Conservation (phyloP, 805 yeast species). For the Yarrowia hollandica region DNA sequence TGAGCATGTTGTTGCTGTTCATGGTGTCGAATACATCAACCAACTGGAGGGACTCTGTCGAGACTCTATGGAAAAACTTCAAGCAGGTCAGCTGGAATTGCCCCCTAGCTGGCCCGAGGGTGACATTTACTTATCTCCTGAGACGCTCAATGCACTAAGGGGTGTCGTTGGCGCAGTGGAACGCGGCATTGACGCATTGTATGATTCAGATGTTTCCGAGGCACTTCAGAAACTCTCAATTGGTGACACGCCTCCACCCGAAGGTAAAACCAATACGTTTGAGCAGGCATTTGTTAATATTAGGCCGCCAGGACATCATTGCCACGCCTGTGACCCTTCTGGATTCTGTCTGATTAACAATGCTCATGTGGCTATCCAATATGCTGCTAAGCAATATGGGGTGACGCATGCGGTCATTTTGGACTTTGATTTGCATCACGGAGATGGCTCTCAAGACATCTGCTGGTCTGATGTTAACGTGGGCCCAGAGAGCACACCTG, state of each 20-base stretch:
- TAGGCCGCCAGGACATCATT: slow-evolving; percentile 86
- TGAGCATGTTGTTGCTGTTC: slow-evolving; percentile 66
- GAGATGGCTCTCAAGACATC: slow-evolving; percentile 86
- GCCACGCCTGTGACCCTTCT: slow-evolving; percentile 78
- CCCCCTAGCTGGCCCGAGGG: slow-evolving; percentile 83
- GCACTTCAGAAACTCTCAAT: slow-evolving; percentile 36
- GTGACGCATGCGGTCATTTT: slow-evolving; percentile 79
- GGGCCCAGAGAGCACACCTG: background rate
- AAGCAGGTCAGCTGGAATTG: slow-evolving; percentile 61
- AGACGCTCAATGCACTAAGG: slow-evolving; percentile 66
- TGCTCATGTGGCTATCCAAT: slow-evolving; percentile 77
- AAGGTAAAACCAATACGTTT: background rate
- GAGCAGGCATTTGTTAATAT: slow-evolving; percentile 59
- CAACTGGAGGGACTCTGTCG: background rate
- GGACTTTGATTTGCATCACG: slow-evolving; percentile 85
- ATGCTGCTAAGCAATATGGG: slow-evolving; percentile 60
- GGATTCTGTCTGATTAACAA: slow-evolving; percentile 83
- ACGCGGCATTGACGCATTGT: slow-evolving; percentile 61
- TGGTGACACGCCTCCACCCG: background rate
- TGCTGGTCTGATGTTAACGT: slow-evolving; percentile 70
- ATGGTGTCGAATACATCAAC: slow-evolving; percentile 47
- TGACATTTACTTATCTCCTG: slow-evolving; percentile 70
- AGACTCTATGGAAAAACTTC: slow-evolving; percentile 56
- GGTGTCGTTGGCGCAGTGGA: slow-evolving; percentile 80
- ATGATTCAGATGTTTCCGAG: slow-evolving; percentile 36